A percentile compares a stretch with the other conserved stretches of the same genome.
Conservation (phyloP, 2,329 filamentous ascomycete genomes). For the Fusarium nanum region DNA sequence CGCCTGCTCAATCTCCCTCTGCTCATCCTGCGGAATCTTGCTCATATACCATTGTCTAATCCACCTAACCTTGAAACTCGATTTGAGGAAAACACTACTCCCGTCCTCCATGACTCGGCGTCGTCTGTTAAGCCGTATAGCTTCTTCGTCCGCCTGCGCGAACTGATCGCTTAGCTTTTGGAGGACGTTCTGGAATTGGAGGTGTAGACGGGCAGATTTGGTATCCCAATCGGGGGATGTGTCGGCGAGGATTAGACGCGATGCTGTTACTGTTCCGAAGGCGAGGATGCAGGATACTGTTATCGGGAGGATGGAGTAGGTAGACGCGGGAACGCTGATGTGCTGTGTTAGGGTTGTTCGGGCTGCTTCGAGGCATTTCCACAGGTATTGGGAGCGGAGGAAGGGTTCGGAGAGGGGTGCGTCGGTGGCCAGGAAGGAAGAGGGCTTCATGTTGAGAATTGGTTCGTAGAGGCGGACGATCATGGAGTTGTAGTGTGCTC, state of each 20-base stretch:
- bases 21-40: slow-evolving; percentile 37
- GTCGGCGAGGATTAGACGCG: slow-evolving; percentile 52
- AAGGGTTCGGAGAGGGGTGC: slow-evolving; percentile 35
- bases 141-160: slow-evolving; percentile 48
- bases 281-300: slow-evolving; percentile 47
- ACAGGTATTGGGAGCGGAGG: slow-evolving; percentile 52
- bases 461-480: slow-evolving; percentile 55
- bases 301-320: slow-evolving; percentile 49
- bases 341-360: slow-evolving; percentile 46
- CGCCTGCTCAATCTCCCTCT: slow-evolving; percentile 7
- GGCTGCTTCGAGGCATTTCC: slow-evolving; percentile 51
- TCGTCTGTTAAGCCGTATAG: slow-evolving; percentile 39
- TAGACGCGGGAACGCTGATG: slow-evolving; percentile 41
- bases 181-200: slow-evolving; percentile 50
- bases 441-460: slow-evolving; percentile 47
- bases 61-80: slow-evolving; percentile 54
- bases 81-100: slow-evolving; percentile 48
- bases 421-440: slow-evolving; percentile 25
- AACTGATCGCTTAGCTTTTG: slow-evolving; percentile 48
- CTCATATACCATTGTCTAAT: slow-evolving; percentile 55
- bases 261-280: slow-evolving; percentile 52
- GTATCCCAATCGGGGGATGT: slow-evolving; percentile 53
- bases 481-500: slow-evolving; percentile 50
- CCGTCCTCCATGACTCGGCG: slow-evolving; percentile 48
- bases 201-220: slow-evolving; percentile 46